A percentile compares a stretch with the other conserved stretches of the same genome.
Conservation (phyloP, 2,329 filamentous ascomycete genomes). For the Cadophora sp. region DNA sequence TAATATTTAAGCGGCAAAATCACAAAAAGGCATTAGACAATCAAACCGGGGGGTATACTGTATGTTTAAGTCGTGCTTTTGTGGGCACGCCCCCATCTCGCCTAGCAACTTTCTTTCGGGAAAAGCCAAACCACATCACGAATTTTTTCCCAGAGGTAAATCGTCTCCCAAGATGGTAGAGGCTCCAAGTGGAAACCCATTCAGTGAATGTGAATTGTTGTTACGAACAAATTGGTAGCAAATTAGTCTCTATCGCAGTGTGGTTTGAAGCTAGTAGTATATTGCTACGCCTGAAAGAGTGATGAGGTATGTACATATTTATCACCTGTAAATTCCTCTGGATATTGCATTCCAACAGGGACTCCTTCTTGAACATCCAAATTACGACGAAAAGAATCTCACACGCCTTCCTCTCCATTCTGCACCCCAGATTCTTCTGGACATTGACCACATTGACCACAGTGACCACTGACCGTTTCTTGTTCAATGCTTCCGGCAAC, state of each 20-base stretch:
- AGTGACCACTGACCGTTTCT: background rate
- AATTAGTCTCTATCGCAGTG: background rate
- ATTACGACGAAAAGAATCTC: background rate
- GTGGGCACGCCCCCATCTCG: background rate
- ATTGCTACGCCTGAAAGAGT: background rate
- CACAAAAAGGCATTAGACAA: too few species aligned
- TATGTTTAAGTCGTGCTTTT: background rate
- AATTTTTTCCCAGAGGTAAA: too few species aligned
- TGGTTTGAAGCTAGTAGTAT: background rate
- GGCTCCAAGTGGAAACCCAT: too few species aligned
- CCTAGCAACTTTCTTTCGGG: background rate
- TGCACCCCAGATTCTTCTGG: background rate
- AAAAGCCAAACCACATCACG: conserved; percentile 1
- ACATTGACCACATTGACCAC: too few species aligned
- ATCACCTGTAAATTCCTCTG: background rate
- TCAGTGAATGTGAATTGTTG: background rate
- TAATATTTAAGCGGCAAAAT: too few species aligned
- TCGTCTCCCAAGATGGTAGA: too few species aligned
- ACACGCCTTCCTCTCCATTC: background rate
- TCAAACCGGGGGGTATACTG: too few species aligned
- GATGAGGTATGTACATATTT: background rate
- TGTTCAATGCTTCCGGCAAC: background rate
- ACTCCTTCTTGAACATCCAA: background rate
- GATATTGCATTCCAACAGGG: background rate
- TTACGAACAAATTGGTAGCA: background rate